Conservation (phyloP, 1,139 yeast species). For the Suhomyces chickasaworum region DNA sequence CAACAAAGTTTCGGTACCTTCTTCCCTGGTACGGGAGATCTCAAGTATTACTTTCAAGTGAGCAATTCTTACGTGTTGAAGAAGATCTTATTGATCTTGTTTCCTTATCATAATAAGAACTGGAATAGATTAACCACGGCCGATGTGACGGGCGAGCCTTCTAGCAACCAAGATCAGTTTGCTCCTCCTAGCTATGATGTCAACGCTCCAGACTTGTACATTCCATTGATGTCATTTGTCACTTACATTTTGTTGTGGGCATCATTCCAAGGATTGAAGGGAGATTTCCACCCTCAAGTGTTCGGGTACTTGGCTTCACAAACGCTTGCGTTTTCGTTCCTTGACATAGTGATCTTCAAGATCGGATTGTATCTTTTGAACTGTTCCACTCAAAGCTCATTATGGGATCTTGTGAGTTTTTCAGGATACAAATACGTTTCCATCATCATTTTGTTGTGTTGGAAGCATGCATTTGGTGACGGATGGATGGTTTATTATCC, state of each 20-base stretch:
- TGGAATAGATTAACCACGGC: slow-evolving; percentile 65
- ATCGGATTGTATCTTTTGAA: slow-evolving; percentile 48
- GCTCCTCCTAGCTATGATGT: slow-evolving; percentile 80
- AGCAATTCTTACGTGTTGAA: slow-evolving; percentile 82
- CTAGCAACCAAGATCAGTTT: slow-evolving; percentile 39
- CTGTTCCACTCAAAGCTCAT: slow-evolving; percentile 55
- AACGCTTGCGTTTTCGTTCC: slow-evolving; percentile 76
- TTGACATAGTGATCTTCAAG: slow-evolving; percentile 59
- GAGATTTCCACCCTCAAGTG: slow-evolving; percentile 90
- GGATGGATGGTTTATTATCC: slow-evolving; percentile 42
- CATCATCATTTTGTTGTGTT: slow-evolving; percentile 55
- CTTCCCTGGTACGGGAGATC: slow-evolving; percentile 52
- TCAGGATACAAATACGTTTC: slow-evolving; percentile 96
- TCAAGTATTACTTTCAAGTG: slow-evolving; percentile 87
- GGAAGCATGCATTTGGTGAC: slow-evolving; percentile 44
- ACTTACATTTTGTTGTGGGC: slow-evolving; percentile 89
- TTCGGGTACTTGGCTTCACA: slow-evolving; percentile 90
- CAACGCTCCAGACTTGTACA: slow-evolving; percentile 95
- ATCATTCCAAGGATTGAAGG: slow-evolving; percentile 80
- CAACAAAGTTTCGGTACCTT: slow-evolving; percentile 67
- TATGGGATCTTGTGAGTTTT: slow-evolving; percentile 85
- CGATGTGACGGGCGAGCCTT: slow-evolving; percentile 36
- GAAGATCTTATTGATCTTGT: slow-evolving; percentile 71
- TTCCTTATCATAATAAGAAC: slow-evolving; percentile 84
- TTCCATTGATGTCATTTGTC: slow-evolving; percentile 90